Evolutionary conservation across 2,329 filamentous ascomycete genomes (phyloP).

Genomic region (Immersiporthe knoxdaviesiana): DNA sequence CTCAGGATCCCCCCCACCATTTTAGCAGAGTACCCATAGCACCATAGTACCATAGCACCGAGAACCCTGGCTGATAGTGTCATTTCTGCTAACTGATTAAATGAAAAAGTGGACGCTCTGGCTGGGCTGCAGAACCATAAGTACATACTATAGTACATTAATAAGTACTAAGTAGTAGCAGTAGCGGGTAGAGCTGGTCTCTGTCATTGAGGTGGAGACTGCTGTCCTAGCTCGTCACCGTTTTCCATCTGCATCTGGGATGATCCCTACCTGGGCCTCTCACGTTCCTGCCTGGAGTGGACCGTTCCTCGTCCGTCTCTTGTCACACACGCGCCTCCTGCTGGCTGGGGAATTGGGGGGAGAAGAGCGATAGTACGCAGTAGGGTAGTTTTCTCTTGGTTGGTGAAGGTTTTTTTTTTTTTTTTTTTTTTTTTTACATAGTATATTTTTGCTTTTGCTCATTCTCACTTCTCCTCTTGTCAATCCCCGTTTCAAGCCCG

Average conservation of each 20-base stretch:
- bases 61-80: background rate
- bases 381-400: background rate
- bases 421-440: background rate
- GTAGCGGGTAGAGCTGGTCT: background rate
- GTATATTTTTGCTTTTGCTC: too few relatives aligned
- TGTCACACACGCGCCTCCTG: background rate
- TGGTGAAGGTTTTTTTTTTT: background rate
- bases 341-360: background rate
- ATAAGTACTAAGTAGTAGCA: background rate
- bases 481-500: background rate
- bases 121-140: background rate
- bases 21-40: background rate
- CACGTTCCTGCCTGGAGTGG: slow-evolving; percentile 7
- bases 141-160: slow-evolving; percentile 5
- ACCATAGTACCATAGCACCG: background rate
- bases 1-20: background rate
- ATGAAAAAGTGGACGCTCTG: background rate
- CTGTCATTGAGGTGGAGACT: background rate
- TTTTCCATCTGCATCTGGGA: background rate
- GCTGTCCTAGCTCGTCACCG: background rate
- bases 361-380: background rate
- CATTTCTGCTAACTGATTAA: background rate
- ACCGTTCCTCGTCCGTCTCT: slow-evolving; percentile 9
- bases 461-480: background rate
- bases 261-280: background rate